Conservation (phyloP, 176 grass and related monocot genomes). For the Oropetium thomaeum region DNA sequence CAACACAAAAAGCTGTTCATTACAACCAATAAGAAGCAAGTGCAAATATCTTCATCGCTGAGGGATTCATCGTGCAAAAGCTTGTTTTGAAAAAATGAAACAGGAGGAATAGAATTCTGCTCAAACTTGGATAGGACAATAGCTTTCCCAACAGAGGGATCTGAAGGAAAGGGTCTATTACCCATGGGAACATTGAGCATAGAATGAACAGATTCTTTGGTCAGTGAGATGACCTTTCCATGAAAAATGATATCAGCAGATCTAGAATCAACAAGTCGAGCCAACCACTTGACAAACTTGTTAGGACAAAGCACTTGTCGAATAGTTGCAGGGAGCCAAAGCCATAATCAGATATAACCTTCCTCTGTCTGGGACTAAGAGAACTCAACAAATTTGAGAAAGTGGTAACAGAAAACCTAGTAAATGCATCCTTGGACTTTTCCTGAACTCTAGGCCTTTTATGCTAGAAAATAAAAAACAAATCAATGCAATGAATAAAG, state of each 20-base stretch:
- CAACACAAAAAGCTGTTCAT: background rate
- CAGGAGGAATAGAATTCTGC: background rate
- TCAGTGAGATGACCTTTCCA: background rate
- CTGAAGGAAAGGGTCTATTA: background rate
- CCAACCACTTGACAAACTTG: background rate
- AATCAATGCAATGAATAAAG: no score
- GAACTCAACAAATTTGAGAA: no score
- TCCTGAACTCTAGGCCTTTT: no score
- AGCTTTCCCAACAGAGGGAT: background rate
- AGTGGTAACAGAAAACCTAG: background rate
- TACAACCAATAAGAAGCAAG: background rate
- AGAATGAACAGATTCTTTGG: background rate
- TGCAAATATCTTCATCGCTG: background rate
- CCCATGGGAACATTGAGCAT: background rate
- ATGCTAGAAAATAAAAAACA: no score
- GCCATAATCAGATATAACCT: background rate
- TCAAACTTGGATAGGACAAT: background rate
- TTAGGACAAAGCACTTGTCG: background rate
- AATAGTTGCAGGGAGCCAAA: background rate
- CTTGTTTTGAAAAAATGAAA: background rate
- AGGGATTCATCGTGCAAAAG: accelerated
- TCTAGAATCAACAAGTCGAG: background rate
- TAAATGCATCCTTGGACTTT: no score
- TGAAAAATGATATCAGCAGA: background rate
- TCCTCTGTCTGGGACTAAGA: no score